phyloP scores from a whole-genome alignment of 1,284 basidiomycete species.

The Phlebopus sp. region DNA sequence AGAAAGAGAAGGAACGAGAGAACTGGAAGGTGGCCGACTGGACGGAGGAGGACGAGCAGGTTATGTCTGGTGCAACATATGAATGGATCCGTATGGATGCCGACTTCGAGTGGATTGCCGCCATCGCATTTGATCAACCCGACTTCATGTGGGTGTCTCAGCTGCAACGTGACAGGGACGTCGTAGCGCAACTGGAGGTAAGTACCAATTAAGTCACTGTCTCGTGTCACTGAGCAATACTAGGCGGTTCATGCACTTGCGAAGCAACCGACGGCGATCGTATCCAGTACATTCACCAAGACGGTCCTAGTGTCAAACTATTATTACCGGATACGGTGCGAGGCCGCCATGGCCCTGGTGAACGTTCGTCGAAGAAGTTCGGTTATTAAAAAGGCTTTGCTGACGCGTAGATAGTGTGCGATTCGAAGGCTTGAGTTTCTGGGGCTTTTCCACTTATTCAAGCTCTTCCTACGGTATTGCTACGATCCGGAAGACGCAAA shows the following conservation, averaged over 20 bases:
- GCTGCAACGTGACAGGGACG: constrained; percentile 93
- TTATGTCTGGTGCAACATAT: constrained; percentile 93
- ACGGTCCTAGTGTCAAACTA: constrained; percentile 95
- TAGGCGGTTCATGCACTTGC: constrained; percentile 86
- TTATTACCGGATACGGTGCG: constrained; percentile 95
- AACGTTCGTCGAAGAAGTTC: constrained; percentile 51
- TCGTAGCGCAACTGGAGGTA: constrained; percentile 96
- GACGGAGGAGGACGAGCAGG: constrained; percentile 94
- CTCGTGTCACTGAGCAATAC: constrained; percentile 9
- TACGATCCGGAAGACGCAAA: constrained; percentile 79
- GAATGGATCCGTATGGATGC: constrained; percentile 99
- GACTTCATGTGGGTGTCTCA: constrained; percentile 99
- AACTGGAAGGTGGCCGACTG: constrained; percentile 97
- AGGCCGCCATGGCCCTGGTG: constrained; percentile 87
- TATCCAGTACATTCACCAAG: constrained; percentile 90
- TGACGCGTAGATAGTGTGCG: constrained; percentile 59
- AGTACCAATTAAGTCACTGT: constrained; percentile 23
- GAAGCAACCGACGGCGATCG: constrained; percentile 81
- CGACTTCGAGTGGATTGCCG: constrained; percentile 98
- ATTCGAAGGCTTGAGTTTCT: constrained; percentile 78
- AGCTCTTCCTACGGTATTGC: constrained; percentile 92
- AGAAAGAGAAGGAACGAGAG: constrained; percentile 88
- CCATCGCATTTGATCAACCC: constrained; percentile 90
- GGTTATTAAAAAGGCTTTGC: constrained; percentile 1
- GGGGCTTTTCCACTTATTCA: constrained; percentile 94